Percentiles rank a stretch among this genome's conserved stretches.
Conservation (phyloP, 768 basidiomycete genomes). For the Aureoboletus auriporus region DNA sequence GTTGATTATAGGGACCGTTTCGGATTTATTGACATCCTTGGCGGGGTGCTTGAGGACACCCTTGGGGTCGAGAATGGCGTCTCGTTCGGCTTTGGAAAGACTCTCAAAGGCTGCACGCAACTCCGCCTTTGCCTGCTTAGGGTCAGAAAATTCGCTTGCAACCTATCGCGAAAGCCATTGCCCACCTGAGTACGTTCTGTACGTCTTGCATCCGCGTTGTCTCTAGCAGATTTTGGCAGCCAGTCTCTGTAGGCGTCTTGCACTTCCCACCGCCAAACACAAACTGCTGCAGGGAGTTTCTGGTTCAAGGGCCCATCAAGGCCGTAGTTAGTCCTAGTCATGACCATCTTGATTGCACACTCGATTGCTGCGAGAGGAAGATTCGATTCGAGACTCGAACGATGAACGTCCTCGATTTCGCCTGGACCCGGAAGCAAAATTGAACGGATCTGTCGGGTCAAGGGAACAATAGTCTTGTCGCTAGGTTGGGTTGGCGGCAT, state of each 20-base stretch:
- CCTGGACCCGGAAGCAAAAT: constrained; percentile 63
- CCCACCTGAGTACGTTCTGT: constrained; percentile 65
- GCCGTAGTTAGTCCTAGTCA: constrained; percentile 79
- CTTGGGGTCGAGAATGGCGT: constrained; percentile 53
- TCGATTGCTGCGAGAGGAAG: constrained; percentile 54
- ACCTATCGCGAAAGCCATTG: neutral
- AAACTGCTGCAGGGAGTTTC: constrained; percentile 59
- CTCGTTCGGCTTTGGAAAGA: constrained; percentile 54
- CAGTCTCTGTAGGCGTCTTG: constrained; percentile 53
- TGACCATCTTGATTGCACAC: constrained; percentile 55
- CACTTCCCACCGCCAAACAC: constrained; percentile 87
- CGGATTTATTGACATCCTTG: constrained; percentile 32
- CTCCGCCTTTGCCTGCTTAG: constrained; percentile 52
- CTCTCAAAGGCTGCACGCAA: constrained; percentile 52
- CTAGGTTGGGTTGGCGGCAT: constrained; percentile 36
- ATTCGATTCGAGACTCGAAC: constrained; percentile 33
- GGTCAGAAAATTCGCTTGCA: constrained; percentile 2
- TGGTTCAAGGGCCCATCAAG: constrained; percentile 48
- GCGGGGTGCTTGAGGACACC: constrained; percentile 30
- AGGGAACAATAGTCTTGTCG: constrained; percentile 61
- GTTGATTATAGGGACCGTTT: neutral
- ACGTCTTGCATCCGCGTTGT: constrained; percentile 57
- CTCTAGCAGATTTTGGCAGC: constrained; percentile 62
- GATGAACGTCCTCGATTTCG: constrained; percentile 42
- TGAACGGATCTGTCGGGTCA: constrained; percentile 68